Conservation (phyloP, 805 yeast genomes). For the Ogataea trehaloabstinens region DNA sequence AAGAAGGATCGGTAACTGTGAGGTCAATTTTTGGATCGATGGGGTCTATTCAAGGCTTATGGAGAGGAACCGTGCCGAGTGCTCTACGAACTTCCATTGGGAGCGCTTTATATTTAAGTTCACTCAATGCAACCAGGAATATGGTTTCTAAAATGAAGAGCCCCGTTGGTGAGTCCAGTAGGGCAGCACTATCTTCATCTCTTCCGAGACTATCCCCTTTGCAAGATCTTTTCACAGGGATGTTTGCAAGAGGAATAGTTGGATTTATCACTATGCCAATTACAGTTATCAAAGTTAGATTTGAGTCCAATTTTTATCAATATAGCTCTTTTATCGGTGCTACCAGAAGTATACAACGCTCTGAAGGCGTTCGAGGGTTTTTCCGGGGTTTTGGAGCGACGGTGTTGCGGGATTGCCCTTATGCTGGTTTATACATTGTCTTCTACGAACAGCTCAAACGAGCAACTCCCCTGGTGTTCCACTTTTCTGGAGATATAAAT, state of each 20-base stretch:
- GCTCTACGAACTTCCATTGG: conserved; percentile 89
- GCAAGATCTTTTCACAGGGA: conserved; percentile 76
- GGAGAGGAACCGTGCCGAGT: conserved; percentile 95
- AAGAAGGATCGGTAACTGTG: conserved; percentile 37
- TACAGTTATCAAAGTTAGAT: conserved; percentile 85
- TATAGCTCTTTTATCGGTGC: conserved; percentile 68
- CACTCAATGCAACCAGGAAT: conserved; percentile 61
- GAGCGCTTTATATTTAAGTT: conserved; percentile 78
- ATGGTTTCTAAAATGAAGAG: conserved; percentile 38
- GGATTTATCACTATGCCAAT: conserved; percentile 94
- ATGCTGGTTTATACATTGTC: conserved; percentile 89
- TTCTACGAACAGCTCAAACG: conserved; percentile 77
- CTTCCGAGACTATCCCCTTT: conserved; percentile 70
- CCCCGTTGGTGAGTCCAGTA: conserved; percentile 1
- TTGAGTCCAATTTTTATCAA: conserved; percentile 74
- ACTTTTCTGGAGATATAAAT: conserved; percentile 9
- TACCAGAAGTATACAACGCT: conserved; percentile 47
- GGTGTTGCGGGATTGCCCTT: conserved; percentile 87
- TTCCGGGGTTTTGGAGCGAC: conserved; percentile 89
- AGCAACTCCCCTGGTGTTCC: conserved; percentile 43
- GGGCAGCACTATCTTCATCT: conserved; percentile 26
- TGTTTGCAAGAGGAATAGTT: conserved; percentile 71
- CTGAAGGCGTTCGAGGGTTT: conserved; percentile 64
- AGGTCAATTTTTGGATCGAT: conserved; percentile 38
- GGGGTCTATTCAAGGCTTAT: conserved; percentile 49